Base-by-base conservation (phyloP, 2,329 filamentous ascomycete species). In the Saccharata proteae region DNA sequence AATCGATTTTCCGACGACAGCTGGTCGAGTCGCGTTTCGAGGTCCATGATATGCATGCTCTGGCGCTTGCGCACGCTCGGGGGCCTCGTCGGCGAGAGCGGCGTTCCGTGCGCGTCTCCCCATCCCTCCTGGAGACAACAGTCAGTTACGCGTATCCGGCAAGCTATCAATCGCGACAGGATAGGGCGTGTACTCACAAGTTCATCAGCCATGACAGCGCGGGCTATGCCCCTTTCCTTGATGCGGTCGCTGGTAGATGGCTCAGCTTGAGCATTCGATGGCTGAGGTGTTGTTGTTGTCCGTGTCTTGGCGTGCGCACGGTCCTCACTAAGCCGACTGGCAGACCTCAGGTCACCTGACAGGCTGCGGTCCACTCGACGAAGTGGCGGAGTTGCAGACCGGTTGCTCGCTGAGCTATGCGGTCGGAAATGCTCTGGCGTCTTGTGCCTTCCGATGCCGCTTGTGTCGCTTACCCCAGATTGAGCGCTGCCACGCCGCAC, bases 11-110 rank as follows among this genome's bases (percentile, higher is more conserved):
- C 88, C 14, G 78, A 75, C 23, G 80, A 65, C 41, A 98, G 67
- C 55, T 88, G 79, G 45, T 94, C 84, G 46, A 98, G 71, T 48
- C 72, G 75, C 38, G 73, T 68, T 64, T 96, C 85, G 51, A 98
- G 76, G 48, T 98, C 88, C 51, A 71, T 61, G 38, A 96, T 76
- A 61, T 96, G 88, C 77, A 96, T 88, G 68, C 88, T 96, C 60
- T 93, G 90, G 52, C 88, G 82, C 53, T 88, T 86, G 47, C 88
- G 86, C 72, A 98, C 81, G 65, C 85, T 94, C 51, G 86, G 84
- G 47, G 90, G 86, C 58, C 88, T 77, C 45, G 84, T 93, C 34
- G 90, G 90, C 48, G 90, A 96, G 49, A 80, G 77, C 50, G 88
- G 85, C 54, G 85, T 93, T 53, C 77, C 77, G 52, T 80, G 82